phyloP scores from a whole-genome alignment of 2,329 filamentous ascomycete species.

The Fusarium pilosicola region DNA sequence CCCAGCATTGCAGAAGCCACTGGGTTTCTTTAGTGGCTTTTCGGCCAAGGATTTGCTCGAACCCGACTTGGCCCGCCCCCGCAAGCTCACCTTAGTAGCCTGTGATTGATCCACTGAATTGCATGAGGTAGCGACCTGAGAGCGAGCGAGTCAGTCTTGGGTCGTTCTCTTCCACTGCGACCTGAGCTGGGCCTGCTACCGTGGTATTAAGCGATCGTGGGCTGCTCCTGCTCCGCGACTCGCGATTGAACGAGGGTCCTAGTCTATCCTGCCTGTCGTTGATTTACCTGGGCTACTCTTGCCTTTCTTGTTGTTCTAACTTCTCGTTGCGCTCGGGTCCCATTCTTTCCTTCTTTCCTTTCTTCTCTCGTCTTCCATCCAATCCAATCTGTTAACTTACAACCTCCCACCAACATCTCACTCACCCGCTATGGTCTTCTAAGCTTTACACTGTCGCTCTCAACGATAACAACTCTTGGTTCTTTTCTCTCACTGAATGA shows the following conservation, averaged over 20 bases:
- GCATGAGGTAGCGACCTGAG: slow-evolving; percentile 14
- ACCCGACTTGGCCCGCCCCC: slow-evolving; percentile 42
- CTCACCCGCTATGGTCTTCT: neutral
- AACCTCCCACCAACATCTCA: neutral
- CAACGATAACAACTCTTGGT: neutral
- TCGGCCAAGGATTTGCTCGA: slow-evolving; percentile 25
- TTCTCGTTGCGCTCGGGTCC: neutral
- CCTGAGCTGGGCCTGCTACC: neutral
- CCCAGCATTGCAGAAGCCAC: slow-evolving; percentile 15
- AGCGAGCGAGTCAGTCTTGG: slow-evolving; percentile 35
- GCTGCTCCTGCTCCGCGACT: slow-evolving; percentile 28
- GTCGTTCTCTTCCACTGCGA: neutral
- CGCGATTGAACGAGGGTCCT: slow-evolving; percentile 2
- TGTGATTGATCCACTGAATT: slow-evolving; percentile 28
- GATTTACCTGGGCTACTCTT: neutral
- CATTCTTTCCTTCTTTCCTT: slow-evolving; percentile 29
- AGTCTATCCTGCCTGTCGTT: neutral
- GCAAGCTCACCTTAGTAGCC: slow-evolving; percentile 37
- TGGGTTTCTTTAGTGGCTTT: slow-evolving; percentile 4
- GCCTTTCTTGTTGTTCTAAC: neutral
- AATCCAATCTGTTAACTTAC: slow-evolving; percentile 5
- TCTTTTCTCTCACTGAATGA: neutral
- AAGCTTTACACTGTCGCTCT: slow-evolving; percentile 14
- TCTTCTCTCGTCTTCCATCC: slow-evolving; percentile 13
- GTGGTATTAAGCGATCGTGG: slow-evolving; percentile 42